A percentile compares a stretch with the other conserved stretches of the same genome.
These are phyloP conservation scores for Mycena albidolilacea DNA, from an alignment of 768 basidiomycete species.

Conservation along the genomic window DNA sequence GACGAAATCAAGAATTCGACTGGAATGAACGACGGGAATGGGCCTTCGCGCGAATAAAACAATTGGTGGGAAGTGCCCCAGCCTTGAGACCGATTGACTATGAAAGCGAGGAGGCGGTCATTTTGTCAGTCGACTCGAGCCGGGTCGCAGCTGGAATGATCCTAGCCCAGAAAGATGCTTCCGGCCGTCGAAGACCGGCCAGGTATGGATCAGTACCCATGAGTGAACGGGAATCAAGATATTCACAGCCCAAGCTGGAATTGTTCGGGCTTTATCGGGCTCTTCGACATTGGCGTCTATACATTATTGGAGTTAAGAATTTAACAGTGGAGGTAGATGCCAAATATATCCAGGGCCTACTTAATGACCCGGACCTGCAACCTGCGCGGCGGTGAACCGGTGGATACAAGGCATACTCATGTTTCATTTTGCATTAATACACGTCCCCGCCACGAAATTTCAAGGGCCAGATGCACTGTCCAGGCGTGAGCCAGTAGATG, in stretches of 20 bases:
- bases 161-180: conserved; percentile 7
- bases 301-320: not conserved
- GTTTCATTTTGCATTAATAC: conserved; percentile 11
- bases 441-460: conserved; percentile 6
- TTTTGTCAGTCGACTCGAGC: not conserved
- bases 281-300: not conserved
- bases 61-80: conserved; percentile 36
- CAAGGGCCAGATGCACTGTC: conserved; percentile 3
- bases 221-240: conserved; percentile 3
- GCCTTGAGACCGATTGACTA: conserved; percentile 52
- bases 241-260: conserved; percentile 1
- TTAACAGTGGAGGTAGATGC: not conserved
- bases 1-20: conserved; percentile 42
- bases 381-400: not conserved
- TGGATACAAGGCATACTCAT: not conserved
- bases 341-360: not conserved
- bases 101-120: conserved; percentile 25
- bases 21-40: conserved; percentile 43
- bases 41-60: conserved; percentile 44
- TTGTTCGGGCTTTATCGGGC: conserved; percentile 2
- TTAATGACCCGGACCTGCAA: not conserved
- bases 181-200: conserved; percentile 40
- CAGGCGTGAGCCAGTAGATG: not conserved
- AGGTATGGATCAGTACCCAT: not conserved
- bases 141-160: conserved; percentile 23